Evolutionary conservation across 768 basidiomycete species (phyloP).

Genomic region (Podaxis mareebaensis): DNA sequence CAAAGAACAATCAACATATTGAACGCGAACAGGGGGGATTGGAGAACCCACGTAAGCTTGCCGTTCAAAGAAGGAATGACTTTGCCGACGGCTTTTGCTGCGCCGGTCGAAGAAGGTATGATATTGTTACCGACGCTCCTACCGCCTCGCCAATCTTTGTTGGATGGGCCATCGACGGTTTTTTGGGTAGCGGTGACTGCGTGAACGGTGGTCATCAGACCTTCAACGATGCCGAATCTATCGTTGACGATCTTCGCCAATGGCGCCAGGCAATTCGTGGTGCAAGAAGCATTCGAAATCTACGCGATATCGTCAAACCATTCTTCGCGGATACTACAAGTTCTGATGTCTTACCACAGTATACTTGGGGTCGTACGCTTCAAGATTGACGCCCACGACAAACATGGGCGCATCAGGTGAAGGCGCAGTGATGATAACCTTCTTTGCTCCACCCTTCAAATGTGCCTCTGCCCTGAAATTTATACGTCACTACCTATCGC

Average conservation of each 20-base stretch:
- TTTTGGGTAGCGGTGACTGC: conserved; percentile 95
- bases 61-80: conserved; percentile 91
- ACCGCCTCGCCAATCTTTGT: conserved; percentile 93
- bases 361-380: conserved; percentile 83
- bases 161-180: conserved; percentile 89
- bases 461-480: conserved; percentile 70
- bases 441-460: conserved; percentile 96
- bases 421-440: conserved; percentile 97
- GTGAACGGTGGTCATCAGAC: conserved; percentile 98
- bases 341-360: conserved; percentile 31
- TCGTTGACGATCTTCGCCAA: conserved; percentile 98
- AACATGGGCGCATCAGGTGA: conserved; percentile 93
- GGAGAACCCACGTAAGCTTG: conserved; percentile 76
- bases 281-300: conserved; percentile 99
- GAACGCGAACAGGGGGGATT: not conserved
- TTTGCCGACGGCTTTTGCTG: conserved; percentile 95
- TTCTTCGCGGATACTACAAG: conserved; percentile 28
- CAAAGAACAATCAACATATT: not conserved
- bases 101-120: conserved; percentile 95
- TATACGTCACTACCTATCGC: not conserved
- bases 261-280: conserved; percentile 98
- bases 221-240: conserved; percentile 95
- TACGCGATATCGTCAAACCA: conserved; percentile 67
- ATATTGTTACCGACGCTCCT: conserved; percentile 94
- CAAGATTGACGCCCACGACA: conserved; percentile 91